Conservation (phyloP, 177 flowering plant species). For the Vitis hybrid region DNA sequence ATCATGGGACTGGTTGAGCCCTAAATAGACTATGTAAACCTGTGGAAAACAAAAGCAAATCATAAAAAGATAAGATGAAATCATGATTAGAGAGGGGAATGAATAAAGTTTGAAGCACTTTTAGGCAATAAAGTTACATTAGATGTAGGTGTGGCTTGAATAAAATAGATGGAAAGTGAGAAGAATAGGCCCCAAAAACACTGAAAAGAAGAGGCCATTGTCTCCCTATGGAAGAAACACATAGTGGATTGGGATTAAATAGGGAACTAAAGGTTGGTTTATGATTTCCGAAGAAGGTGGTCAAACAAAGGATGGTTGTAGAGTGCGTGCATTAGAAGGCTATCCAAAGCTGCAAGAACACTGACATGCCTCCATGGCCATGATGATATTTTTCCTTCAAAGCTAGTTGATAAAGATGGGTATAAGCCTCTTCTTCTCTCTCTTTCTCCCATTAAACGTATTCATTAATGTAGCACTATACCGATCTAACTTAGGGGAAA, state of each 20-base stretch:
- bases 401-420: conserved; percentile 9
- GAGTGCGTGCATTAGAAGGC: conserved; percentile 14
- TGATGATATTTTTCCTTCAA: conserved; percentile 22
- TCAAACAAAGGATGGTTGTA: background rate
- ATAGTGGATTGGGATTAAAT: conserved; percentile 23
- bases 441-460: no score
- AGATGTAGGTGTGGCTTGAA: conserved; percentile 30
- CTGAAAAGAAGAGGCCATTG: conserved; percentile 30
- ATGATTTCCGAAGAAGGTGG: conserved; percentile 15
- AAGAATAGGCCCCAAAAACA: conserved; percentile 42
- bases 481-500: no score
- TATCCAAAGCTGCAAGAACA: conserved; percentile 11
- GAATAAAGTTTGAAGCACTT: conserved; percentile 14
- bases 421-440: background rate
- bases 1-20: conserved; percentile 26
- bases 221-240: conserved; percentile 21
- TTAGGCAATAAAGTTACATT: conserved; percentile 31
- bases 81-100: background rate
- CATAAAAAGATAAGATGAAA: conserved; percentile 6
- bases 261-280: conserved; percentile 10
- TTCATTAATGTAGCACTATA: no score
- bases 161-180: conserved; percentile 32
- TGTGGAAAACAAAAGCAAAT: conserved; percentile 19
- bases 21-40: conserved; percentile 73
- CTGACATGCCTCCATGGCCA: conserved; percentile 9